Base-by-base conservation (phyloP, 2,329 filamentous ascomycete species). In the Elsinoe australis region DNA sequence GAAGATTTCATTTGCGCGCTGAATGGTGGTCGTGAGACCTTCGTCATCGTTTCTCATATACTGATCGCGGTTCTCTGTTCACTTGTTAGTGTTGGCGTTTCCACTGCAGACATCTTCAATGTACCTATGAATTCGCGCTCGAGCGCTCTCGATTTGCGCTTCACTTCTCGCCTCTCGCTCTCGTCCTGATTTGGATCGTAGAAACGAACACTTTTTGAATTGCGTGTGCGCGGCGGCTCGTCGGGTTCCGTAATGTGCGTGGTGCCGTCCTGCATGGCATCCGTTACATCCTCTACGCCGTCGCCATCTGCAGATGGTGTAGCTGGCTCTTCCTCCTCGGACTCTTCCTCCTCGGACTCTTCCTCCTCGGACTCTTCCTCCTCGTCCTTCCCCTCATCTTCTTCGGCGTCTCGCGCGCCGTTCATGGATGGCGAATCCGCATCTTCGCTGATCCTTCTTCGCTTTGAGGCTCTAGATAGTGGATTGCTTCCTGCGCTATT, bases 131-230 rank as follows among this genome's bases (percentile, higher is more conserved):
- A 66, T 34, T 78, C 70, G 42, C 73, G 68, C 19, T 73, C 71
- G n/a, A 94, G 71, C 34, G 82, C 78, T 53, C 89, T 78, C 51
- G 88, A 74, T 7, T 74, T 75, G 50, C 79, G 79, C 51, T 88
- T 83, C 26, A 94, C 69, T 47, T 72, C 68, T 18, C 89, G 76
- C 32, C 87, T 79, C 64, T 88, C 78, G 34, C 83, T 78, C 9
- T 83, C 71, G 49, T 87, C 74, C 61, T 95, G 90, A 52, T 94
- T 82, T 0, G 88, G 89, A 59, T 95, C 85, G 64, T 89, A 94
- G 54, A 67, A 77, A 49, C 67, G 54, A 18, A 52, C 63, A 53
- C 59, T 61, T 21, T 53, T 55, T 12, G 24, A 17, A 19, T 15
- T 31, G 3, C 45, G 38, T 18, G 15, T 29, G 15, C 19, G 7